These are phyloP conservation scores for Rhodotorula diobovata DNA, from an alignment of 768 basidiomycete species.

Conservation along the genomic window DNA sequence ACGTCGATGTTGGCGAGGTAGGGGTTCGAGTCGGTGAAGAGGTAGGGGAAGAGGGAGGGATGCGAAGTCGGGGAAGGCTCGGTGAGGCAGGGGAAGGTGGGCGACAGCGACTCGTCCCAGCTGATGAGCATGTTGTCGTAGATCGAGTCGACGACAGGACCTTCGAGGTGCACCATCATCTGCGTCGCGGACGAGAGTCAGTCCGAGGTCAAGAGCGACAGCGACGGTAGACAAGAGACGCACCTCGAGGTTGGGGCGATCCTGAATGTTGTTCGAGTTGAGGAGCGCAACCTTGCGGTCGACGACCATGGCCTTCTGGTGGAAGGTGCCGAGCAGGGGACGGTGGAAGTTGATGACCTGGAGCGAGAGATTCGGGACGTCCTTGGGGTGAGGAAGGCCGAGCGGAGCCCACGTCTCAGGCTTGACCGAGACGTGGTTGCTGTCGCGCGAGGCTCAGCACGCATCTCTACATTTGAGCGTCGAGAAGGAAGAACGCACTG, in stretches of 20 bases:
- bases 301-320: slow-evolving; percentile 65
- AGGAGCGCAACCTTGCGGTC: slow-evolving; percentile 64
- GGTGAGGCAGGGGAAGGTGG: slow-evolving; percentile 29
- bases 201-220: too few species aligned
- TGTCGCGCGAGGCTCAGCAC: too few species aligned
- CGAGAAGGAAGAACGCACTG: slow-evolving; percentile 4
- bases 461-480: too few species aligned
- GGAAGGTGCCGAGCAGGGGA: slow-evolving; percentile 57
- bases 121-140: slow-evolving; percentile 66
- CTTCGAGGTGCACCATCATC: slow-evolving; percentile 68
- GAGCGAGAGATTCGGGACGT: slow-evolving; percentile 61
- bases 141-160: slow-evolving; percentile 63
- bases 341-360: slow-evolving; percentile 60
- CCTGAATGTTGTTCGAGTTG: slow-evolving; percentile 66
- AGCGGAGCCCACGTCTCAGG: slow-evolving; percentile 53
- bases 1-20: slow-evolving; percentile 51
- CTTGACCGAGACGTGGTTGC: slow-evolving; percentile 35
- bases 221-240: neutral
- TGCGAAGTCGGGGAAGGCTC: slow-evolving; percentile 13
- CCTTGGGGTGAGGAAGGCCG: slow-evolving; percentile 55
- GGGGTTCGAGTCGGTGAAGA: slow-evolving; percentile 51
- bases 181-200: slow-evolving; percentile 47
- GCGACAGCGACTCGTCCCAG: slow-evolving; percentile 35
- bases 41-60: slow-evolving; percentile 46
- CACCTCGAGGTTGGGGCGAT: slow-evolving; percentile 49